Evolutionary conservation across 441 rosid genomes (phyloP), one percentile per base, ranked within the genome.

Genomic region (California macrophylla): DNA sequence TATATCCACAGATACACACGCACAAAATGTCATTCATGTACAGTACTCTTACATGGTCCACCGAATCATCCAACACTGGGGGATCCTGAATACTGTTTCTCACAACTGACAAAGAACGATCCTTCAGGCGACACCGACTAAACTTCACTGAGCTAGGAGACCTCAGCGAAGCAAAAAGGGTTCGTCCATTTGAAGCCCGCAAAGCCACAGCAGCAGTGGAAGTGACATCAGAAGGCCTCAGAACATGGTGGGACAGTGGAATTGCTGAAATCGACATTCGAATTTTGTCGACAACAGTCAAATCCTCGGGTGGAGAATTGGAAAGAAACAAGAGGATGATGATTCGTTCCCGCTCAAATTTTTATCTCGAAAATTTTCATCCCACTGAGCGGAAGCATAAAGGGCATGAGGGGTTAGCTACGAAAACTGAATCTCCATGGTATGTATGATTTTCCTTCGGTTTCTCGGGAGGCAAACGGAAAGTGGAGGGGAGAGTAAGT

Each of bases 191-290:
- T 29, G 32, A 29, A 29, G 32, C 32, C 32, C 32, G 32, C 32
- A 29, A 29, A 29, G 50, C 65, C 64, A 67, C 63, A 30, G 78
- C 68, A 82, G 73, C 47, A 66, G 15, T n/a, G 65, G 71, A 7
- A 24, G 72, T 61, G 70, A 28, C 68, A 66, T 16, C 64, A 47
- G 71, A 61, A 61, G 81, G 78, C 47, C 66, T 34, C 20, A 69
- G 40, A 73, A 42, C 68, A 40, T 40, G 47, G 10, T 38, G 78
- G 69, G 34, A 63, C 40, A 79, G 58, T 25, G 52, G 82, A 75
- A 75, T 29, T 58, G 86, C 70, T 21, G 85, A 79, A 67, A 78
- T 21, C 70, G 78, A 79, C 94, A 83, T 86, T 68, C 30, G 15
- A 4, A 64, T 52, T n/a, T 20, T n/a, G n/a, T n/a, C n/a, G n/a